phyloP scores from a whole-genome alignment of 257 asterid species.

The Petunia secreta region DNA sequence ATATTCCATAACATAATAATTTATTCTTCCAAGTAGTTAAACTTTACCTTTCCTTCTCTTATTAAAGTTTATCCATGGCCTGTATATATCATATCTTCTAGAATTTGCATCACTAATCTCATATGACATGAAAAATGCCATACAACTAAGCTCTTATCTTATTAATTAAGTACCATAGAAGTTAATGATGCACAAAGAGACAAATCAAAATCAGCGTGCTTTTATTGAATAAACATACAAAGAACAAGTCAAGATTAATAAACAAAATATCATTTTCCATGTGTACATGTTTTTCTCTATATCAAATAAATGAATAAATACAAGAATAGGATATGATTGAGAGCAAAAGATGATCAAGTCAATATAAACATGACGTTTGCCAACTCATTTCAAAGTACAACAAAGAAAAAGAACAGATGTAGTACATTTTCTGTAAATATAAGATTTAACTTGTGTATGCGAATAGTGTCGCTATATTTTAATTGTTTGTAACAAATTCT shows the following conservation, averaged over 20 bases:
- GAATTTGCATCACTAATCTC: neutral
- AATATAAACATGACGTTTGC: neutral
- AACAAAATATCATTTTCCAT: neutral
- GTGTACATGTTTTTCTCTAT: neutral
- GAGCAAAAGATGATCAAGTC: neutral
- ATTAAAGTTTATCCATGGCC: neutral
- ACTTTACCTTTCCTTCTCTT: neutral
- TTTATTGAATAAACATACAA: neutral
- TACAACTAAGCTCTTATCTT: neutral
- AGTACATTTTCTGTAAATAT: neutral
- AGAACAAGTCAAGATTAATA: slow-evolving; percentile 2
- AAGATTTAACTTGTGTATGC: too few relatives aligned
- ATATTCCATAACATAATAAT: neutral
- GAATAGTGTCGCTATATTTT: too few relatives aligned
- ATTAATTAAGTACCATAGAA: neutral
- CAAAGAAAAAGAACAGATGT: neutral
- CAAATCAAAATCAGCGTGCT: neutral
- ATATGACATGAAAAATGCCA: neutral
- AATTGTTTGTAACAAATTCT: too few relatives aligned
- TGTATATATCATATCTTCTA: neutral
- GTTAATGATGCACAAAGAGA: neutral
- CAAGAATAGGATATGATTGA: neutral
- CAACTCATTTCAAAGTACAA: neutral
- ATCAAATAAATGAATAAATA: neutral
- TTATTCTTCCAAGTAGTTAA: neutral